Evolutionary conservation across 1,284 basidiomycete species (phyloP).

Genomic region (Serendipita sp.): DNA sequence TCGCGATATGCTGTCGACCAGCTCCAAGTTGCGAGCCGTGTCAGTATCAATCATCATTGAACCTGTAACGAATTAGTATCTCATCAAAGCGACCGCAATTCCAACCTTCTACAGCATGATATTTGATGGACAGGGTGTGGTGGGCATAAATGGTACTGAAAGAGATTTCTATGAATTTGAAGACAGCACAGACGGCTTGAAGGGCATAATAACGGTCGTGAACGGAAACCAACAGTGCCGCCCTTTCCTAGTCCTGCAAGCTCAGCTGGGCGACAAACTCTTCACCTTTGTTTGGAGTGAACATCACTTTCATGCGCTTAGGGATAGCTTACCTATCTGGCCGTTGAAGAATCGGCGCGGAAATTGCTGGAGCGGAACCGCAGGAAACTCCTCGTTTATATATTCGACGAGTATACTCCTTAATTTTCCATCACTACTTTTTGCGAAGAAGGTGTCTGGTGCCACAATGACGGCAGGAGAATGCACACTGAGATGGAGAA

Average conservation of each 20-base stretch:
- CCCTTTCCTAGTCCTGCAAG: slow-evolving; percentile 60
- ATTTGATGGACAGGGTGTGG: slow-evolving; percentile 65
- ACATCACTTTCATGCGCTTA: background rate
- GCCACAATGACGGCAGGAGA: slow-evolving; percentile 59
- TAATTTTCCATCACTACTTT: slow-evolving; percentile 23
- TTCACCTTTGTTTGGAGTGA: slow-evolving; percentile 39
- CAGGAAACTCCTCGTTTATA: slow-evolving; percentile 62
- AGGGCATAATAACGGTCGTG: slow-evolving; percentile 80
- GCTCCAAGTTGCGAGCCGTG: slow-evolving; percentile 73
- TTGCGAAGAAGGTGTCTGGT: slow-evolving; percentile 60
- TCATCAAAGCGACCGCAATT: background rate
- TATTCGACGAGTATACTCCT: slow-evolving; percentile 53
- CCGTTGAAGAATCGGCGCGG: slow-evolving; percentile 74
- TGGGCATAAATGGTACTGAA: slow-evolving; percentile 56
- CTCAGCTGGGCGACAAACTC: slow-evolving; percentile 64
- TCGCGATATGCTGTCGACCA: slow-evolving; percentile 58
- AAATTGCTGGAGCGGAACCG: slow-evolving; percentile 48
- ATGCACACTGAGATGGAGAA: slow-evolving; percentile 74
- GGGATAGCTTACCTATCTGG: slow-evolving; percentile 39
- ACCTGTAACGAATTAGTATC: slow-evolving; percentile 31
- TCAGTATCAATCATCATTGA: slow-evolving; percentile 89
- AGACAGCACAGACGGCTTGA: slow-evolving; percentile 70
- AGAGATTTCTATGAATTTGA: slow-evolving; percentile 60
- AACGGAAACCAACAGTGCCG: slow-evolving; percentile 57
- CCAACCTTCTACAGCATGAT: slow-evolving; percentile 50